Base-by-base conservation (phyloP, 306 rosid genomes). In the Dryas octopetala region DNA sequence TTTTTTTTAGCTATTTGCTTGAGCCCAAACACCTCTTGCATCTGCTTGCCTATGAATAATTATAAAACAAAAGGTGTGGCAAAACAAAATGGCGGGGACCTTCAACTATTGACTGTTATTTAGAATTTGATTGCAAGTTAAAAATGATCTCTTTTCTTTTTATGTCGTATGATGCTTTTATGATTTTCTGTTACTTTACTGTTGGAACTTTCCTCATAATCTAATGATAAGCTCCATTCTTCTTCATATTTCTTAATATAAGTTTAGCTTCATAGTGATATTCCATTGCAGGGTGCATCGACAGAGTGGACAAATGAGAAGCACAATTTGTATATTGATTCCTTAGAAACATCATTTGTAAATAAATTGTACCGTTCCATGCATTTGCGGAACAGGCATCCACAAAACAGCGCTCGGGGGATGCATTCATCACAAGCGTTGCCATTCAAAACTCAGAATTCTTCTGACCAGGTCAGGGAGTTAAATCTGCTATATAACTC, bases 301-400 rank as follows among this genome's bases (percentile, higher is more conserved):
- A 84, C 86, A 57, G 75, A 80, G 75, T 94, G 98, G 98, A 94
- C 98, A 68, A 81, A 94, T 81, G 87, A 94, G 82, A 80, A 80
- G 82, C 98, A 94, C 65, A 81, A 81, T 19, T 81, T 28, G 83
- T 94, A 90, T 84, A 80, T 94, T 81, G 81, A 79, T 76, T 88
- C 91, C 65, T 82, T 94, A 77, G 95, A 94, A 80, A 85, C 96
- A 62, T 90, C 98, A 52, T 94, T 94, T 80, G 89, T 91, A 65
- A 85, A 86, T 58, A 83, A 86, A 51, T 80, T 94, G 83, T 86
- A 87, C 68, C 79, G 7, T 48, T 85, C 89, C 62, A 75, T 84
- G 71, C 68, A 0, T 40, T 79, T 83, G 75, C 80, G 73, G 57
- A 78, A 79, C 74, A 71, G 64, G 82, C 46, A 76, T 60, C 70